phyloP scores from a whole-genome alignment of 2,329 filamentous ascomycete species.

The Berkeleyomyces basicola region DNA sequence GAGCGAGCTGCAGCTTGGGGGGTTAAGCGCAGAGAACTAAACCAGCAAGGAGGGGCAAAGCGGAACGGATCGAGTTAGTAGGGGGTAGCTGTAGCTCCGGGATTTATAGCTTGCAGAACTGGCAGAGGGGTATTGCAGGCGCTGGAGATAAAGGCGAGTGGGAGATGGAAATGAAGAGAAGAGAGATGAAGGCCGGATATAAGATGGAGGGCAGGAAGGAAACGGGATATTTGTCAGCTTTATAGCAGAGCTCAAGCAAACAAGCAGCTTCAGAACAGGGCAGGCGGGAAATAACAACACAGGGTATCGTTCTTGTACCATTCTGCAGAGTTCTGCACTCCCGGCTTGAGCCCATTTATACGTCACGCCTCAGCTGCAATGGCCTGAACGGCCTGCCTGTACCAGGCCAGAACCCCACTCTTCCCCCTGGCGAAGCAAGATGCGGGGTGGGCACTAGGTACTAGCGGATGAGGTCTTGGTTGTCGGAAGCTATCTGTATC shows the following conservation, averaged over 20 bases:
- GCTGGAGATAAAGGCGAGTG: not conserved
- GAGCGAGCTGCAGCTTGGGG: slow-evolving; percentile 12
- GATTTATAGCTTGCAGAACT: not conserved
- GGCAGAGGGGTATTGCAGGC: not conserved
- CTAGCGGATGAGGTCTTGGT: no score
- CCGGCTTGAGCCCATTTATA: no score
- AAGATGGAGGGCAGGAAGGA: not conserved
- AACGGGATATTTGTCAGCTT: not conserved
- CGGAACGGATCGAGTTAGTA: not conserved
- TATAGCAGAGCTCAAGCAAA: not conserved
- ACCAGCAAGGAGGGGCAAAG: not conserved
- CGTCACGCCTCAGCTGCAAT: no score
- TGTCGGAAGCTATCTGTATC: no score
- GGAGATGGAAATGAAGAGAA: not conserved
- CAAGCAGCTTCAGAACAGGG: no score
- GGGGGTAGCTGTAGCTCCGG: not conserved
- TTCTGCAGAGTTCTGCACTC: no score
- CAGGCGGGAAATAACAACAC: no score
- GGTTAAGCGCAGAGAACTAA: slow-evolving; percentile 4
- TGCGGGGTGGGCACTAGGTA: no score
- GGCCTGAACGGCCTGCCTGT: no score
- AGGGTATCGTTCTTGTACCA: no score
- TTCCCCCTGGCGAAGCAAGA: no score
- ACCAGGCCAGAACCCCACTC: no score
- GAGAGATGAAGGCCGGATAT: not conserved